These are phyloP conservation scores for Ophiostoma fasciatum DNA, from an alignment of 2,329 filamentous ascomycete species.

Conservation along the genomic window DNA sequence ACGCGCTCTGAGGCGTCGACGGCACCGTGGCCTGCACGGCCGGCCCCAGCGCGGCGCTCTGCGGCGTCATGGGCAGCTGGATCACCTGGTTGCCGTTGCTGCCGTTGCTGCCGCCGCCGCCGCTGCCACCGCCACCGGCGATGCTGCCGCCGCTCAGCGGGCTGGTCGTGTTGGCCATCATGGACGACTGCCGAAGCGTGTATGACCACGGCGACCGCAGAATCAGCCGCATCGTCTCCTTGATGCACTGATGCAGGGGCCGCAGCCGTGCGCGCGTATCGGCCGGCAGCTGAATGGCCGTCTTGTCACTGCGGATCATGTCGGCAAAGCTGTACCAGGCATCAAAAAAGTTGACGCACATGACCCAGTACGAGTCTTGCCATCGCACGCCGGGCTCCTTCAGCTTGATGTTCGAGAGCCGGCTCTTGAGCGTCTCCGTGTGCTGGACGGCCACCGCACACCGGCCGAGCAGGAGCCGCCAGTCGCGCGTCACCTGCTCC, in stretches of 20 bases:
- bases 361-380: slow-evolving; percentile 45
- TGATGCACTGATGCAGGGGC: slow-evolving; percentile 69
- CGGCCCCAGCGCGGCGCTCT: slow-evolving; percentile 77
- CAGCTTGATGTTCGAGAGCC: slow-evolving; percentile 67
- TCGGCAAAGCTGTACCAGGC: slow-evolving; percentile 53
- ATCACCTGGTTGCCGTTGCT: slow-evolving; percentile 9
- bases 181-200: slow-evolving; percentile 20
- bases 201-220: slow-evolving; percentile 42
- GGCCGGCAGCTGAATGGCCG: slow-evolving; percentile 37
- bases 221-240: slow-evolving; percentile 64
- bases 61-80: slow-evolving; percentile 64
- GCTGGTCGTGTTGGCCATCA: slow-evolving; percentile 17
- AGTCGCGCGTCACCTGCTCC: slow-evolving; percentile 46
- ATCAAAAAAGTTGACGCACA: slow-evolving; percentile 61
- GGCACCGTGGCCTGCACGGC: slow-evolving; percentile 83
- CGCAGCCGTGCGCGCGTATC: slow-evolving; percentile 63
- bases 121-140: slow-evolving; percentile 1
- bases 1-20: slow-evolving; percentile 46
- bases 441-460: slow-evolving; percentile 57
- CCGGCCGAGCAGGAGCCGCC: slow-evolving; percentile 56
- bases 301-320: slow-evolving; percentile 40
- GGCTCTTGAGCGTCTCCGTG: slow-evolving; percentile 55
- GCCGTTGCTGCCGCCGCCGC: slow-evolving; percentile 3
- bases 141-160: slow-evolving; percentile 14
- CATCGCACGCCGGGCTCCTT: slow-evolving; percentile 66